Base-by-base conservation (phyloP, 208 protist genomes). In the Wallacemonas collosoma region DNA sequence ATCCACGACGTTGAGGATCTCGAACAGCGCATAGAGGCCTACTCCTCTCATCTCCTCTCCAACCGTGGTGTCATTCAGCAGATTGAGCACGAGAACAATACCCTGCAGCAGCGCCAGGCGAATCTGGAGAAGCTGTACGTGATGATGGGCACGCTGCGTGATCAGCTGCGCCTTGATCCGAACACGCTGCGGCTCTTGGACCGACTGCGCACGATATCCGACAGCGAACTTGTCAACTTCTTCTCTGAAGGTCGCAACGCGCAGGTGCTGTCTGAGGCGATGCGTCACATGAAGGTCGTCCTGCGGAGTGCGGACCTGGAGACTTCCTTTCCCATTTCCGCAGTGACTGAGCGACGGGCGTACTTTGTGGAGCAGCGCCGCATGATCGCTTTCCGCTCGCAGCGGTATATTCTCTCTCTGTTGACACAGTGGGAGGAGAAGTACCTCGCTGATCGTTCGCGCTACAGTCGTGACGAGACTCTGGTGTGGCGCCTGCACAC, bases 81-180 rank as follows among this genome's bases (percentile, higher is more conserved):
- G 53, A 91, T 96, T 48, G 92, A 96, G 71, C 88, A 94, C 73
- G 80, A 85, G 60, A 93, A 88, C 85, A 96, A 91, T 81, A 91
- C 79, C 11, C 79, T 95, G 51, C 92, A 88, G 67, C 87, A 82
- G 15, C 86, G 87, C 54, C 88, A 95, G 75, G 67, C 79, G n/a
- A 96, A 96, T 72, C 72, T 96, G 35, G 77, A 86, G 58, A 45
- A 68, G 26, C 74, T 96, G 26, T 83, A 91, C 58, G 82, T 87
- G 2, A 83, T 87, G 62, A 79, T 96, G 76, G 68, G 78, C 26
- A 77, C 82, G 17, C 76, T 96, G 70, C 75, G 81, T 15, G 80
- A 87, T 41, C 88, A 93, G 75, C 77, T 96, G 39, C 77, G 80
- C 45, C 80, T 96, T 2, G 71, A 77, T 9, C 79, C 81, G 5